These are phyloP conservation scores for Hypoxylon sp. DNA, from an alignment of 2,329 filamentous ascomycete species.

Conservation along the genomic window DNA sequence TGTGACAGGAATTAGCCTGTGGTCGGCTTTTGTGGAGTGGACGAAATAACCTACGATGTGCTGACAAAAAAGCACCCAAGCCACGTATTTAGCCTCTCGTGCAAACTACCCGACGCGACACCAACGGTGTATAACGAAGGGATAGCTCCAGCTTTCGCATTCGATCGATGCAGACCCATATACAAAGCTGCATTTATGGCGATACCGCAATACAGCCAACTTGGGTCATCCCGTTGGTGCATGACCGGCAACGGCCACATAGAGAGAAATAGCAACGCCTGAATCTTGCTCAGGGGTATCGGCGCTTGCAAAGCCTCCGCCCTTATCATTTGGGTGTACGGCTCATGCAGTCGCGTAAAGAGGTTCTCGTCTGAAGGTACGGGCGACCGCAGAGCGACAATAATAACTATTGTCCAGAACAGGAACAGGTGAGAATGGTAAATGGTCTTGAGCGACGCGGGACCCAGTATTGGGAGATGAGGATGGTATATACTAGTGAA, in stretches of 20 bases:
- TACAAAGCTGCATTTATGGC: conserved; percentile 48
- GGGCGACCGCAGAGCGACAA: conserved; percentile 42
- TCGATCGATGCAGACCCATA: conserved; percentile 47
- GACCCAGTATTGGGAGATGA: conserved; percentile 47
- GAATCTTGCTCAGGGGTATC: conserved; percentile 46
- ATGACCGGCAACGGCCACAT: conserved; percentile 47
- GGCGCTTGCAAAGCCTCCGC: conserved; percentile 44
- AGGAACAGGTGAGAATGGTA: conserved; percentile 46
- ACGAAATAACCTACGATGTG: conserved; percentile 43
- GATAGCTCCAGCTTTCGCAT: conserved; percentile 24
- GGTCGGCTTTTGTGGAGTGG: neutral
- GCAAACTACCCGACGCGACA: conserved; percentile 33
- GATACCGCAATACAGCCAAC: conserved; percentile 50
- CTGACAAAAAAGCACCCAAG: conserved; percentile 50
- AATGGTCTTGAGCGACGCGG: conserved; percentile 44
- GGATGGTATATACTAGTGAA: conserved; percentile 46
- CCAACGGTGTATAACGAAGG: conserved; percentile 39
- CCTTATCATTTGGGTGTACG: conserved; percentile 43
- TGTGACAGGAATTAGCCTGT: conserved; percentile 23
- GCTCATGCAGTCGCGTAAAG: conserved; percentile 41
- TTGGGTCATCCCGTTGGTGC: conserved; percentile 46
- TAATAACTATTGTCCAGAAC: conserved; percentile 49
- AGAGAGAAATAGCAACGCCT: conserved; percentile 47
- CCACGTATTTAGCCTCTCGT: conserved; percentile 48
- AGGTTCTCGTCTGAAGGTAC: conserved; percentile 36